Evolutionary conservation across 2,329 filamentous ascomycete species (phyloP), one percentile per base, ranked within the genome.

Genomic region (Alternaria sp.): DNA sequence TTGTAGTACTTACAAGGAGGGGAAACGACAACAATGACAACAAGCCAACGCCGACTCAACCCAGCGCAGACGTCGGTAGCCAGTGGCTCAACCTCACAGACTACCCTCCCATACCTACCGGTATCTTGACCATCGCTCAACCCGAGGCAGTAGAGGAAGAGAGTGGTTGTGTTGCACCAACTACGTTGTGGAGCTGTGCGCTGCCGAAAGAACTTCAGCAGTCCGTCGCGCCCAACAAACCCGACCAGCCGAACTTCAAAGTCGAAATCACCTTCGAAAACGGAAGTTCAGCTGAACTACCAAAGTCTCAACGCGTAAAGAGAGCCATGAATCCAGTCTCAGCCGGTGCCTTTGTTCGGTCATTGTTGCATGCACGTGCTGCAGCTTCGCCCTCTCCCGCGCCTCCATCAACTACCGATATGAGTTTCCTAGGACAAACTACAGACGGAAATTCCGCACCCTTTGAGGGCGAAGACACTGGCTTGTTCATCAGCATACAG

Each of bases 31-130:
- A 54, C 32, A 16, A 36, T 81, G 78, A 64, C 79, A 80, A 65
- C 73, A 79, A 65, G 26, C 65, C 63, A 30, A 54, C 53, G 18
- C 56, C 62, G 11, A 65, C 66, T 42, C 65, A 68, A 18, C 65
- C 68, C 14, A 64, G 61, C 26, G 57, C 62, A 34, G 64, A 57
- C 26, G 52, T 66, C 36, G 55, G 62, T 4, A 65, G 66, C 54
- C 61, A 57, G 47, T 97, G 92, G 90, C 83, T 97, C 57, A 97
- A 96, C 73, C 77, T 96, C 62, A 96, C 94, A 1, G 88, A 89
- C 51, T 97, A 92, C 67, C 94, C 94, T 18, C 90, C 93, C 0
- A 92, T 97, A 71, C 92, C 92, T 2, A 94, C 91, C 0, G 94
- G 94, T 0, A 85, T 94, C 18, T 85, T 92, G 62, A 96, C 92